A percentile compares a stretch with the other conserved stretches of the same genome.
Conservation (phyloP, 768 basidiomycete species). For the Cyclocybe aegerita region DNA sequence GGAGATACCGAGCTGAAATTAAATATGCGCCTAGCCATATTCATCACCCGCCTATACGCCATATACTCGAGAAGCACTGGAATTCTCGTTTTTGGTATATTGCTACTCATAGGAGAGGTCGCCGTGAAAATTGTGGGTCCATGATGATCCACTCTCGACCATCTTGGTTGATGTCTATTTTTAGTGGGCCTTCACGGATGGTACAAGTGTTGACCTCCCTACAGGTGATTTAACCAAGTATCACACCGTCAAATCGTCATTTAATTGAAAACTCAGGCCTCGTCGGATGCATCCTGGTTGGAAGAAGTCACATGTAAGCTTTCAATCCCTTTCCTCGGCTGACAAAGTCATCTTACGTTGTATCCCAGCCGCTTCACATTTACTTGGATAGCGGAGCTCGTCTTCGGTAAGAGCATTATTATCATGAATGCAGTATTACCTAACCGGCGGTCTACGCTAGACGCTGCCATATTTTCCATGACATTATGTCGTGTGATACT, state of each 20-base stretch:
- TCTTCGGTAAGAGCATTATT: constrained; percentile 25
- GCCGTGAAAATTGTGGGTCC: constrained; percentile 32
- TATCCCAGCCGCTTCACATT: constrained; percentile 29
- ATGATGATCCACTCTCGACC: background rate
- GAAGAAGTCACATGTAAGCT: constrained; percentile 24
- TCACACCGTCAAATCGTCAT: background rate
- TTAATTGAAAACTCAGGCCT: constrained; percentile 19
- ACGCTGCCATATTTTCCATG: constrained; percentile 29
- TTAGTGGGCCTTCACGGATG: constrained; percentile 37
- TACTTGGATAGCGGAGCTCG: constrained; percentile 36
- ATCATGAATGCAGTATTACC: background rate
- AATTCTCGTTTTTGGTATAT: constrained; percentile 17
- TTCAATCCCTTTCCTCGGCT: background rate
- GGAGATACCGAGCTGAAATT: background rate
- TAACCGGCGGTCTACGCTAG: constrained; percentile 10
- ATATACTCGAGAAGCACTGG: constrained; percentile 24
- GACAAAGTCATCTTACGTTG: background rate
- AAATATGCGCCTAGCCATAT: constrained; percentile 19
- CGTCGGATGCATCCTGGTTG: constrained; percentile 36
- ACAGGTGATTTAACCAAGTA: constrained; percentile 17
- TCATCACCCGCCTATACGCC: constrained; percentile 28
- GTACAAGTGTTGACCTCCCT: constrained; percentile 28
- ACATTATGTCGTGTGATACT: constrained; percentile 27
- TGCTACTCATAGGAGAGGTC: constrained; percentile 24
- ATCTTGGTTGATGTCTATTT: background rate